phyloP scores from a whole-genome alignment of 352 stramenopile genomes.

The Phytophthora sojae region DNA sequence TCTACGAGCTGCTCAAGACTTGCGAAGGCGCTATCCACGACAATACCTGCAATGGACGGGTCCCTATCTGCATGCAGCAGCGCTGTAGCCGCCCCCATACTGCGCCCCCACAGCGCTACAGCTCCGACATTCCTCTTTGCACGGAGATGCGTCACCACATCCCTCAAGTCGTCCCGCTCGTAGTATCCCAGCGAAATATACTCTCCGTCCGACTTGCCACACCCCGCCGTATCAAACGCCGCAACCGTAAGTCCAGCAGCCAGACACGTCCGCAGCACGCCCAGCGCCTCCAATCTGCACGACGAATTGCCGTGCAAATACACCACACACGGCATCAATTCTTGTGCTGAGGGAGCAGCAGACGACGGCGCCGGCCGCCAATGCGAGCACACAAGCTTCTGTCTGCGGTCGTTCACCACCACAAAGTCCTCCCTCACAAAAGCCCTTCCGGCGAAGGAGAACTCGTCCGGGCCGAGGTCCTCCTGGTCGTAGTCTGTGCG shows the following conservation, averaged over 20 bases:
- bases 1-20: slow-evolving; percentile 96
- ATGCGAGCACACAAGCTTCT: slow-evolving; percentile 95
- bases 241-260: slow-evolving; percentile 95
- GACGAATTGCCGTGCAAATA: slow-evolving; percentile 99
- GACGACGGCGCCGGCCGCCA: slow-evolving; percentile 85
- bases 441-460: slow-evolving; percentile 87
- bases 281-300: slow-evolving; percentile 94
- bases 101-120: slow-evolving; percentile 97
- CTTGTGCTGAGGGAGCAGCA: slow-evolving; percentile 23
- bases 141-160: slow-evolving; percentile 95
- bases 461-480: slow-evolving; percentile 91
- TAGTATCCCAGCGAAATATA: slow-evolving; percentile 98
- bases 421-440: slow-evolving; percentile 95
- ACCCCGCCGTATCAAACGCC: slow-evolving; percentile 97
- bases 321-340: slow-evolving; percentile 92
- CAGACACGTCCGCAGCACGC: slow-evolving; percentile 90
- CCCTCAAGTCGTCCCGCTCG: slow-evolving; percentile 90
- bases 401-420: slow-evolving; percentile 75
- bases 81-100: slow-evolving; percentile 98
- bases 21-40: slow-evolving; percentile 98
- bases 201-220: slow-evolving; percentile 96
- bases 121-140: slow-evolving; percentile 90
- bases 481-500: slow-evolving; percentile 92
- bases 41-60: slow-evolving; percentile 96
- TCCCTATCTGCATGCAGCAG: slow-evolving; percentile 98